Base-by-base conservation (phyloP, 805 yeast genomes). In the Zygosaccharomyces bailii region DNA sequence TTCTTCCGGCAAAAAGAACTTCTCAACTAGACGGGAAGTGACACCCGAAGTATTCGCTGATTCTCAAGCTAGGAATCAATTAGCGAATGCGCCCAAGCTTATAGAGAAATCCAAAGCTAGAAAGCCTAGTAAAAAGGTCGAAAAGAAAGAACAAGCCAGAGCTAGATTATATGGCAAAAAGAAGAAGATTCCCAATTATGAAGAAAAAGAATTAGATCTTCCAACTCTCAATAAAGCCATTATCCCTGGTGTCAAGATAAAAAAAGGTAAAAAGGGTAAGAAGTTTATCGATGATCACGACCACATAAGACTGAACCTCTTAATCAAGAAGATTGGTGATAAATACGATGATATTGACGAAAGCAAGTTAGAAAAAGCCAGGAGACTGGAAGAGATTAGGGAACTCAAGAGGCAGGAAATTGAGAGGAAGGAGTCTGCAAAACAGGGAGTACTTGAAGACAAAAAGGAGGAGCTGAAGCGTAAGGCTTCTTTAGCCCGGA, bases 361-460 rank as follows among this genome's bases (percentile, higher is more conserved):
- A 59, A 84, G 96, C 54, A 93, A 89, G 66, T 71, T 93, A 45
- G 99, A 91, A 61, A 87, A 86, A 60, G 82, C 96, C 0, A 79
- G 86, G 60, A 82, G 95, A 65, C 72, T 93, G 38, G 97, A 91
- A 65, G 95, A 86, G 55, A 78, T 91, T 47, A 76, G 99, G 59
- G 96, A 88, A 34, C 71, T 88, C 52, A 87, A 85, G 70, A 79
- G 87, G 58, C 75, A 82, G 66, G 98, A 93, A 64, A 78, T 91
- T 51, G 97, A 91, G 62, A 72, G 84, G 61, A 84, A 83, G 60
- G 96, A 91, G 56, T 75, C 76, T 43, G 79, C 70, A 25, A 87
- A 88, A 68, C 68, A 73, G 48, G 75, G 72, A 44, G 82, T 82
- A 61, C 65, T 89, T 34, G 95, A 88, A 51, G 78, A 72, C 45